Evolutionary conservation across 805 yeast species (phyloP).

Genomic region (Debaryomyces prosopidis): DNA sequence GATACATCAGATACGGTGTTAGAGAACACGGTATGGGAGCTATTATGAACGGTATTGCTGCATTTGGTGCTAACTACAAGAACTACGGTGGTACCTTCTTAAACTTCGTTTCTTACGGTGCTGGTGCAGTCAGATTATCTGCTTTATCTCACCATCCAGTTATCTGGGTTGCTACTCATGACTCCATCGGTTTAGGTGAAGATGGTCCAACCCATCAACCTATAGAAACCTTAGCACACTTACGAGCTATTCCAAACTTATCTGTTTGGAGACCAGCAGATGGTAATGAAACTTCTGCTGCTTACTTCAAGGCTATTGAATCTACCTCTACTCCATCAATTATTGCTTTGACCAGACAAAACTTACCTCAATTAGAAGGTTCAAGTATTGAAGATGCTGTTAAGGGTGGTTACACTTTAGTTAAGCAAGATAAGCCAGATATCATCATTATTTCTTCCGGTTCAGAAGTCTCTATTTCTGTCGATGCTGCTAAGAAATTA

Average conservation of each 20-base stretch:
- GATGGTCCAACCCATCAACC: conserved; percentile 96
- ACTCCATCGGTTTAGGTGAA: conserved; percentile 88
- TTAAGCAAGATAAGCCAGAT: conserved; percentile 57
- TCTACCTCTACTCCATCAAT: conserved; percentile 68
- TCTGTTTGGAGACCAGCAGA: conserved; percentile 93
- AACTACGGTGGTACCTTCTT: conserved; percentile 97
- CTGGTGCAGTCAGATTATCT: conserved; percentile 84
- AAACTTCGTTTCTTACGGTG: conserved; percentile 83
- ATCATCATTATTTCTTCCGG: conserved; percentile 87
- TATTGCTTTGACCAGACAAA: conserved; percentile 81
- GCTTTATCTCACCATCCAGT: conserved; percentile 83
- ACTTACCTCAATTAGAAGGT: conserved; percentile 90
- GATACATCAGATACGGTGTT: conserved; percentile 96
- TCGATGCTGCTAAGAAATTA: conserved; percentile 79
- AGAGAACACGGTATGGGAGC: conserved; percentile 99
- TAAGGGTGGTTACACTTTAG: conserved; percentile 90
- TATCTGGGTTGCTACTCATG: conserved; percentile 87
- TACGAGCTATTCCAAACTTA: conserved; percentile 81
- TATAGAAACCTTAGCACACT: conserved; percentile 83
- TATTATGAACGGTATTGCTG: conserved; percentile 94
- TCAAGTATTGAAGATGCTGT: conserved; percentile 87
- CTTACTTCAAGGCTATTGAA: conserved; percentile 66
- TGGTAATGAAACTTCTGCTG: conserved; percentile 86
- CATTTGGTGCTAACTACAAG: conserved; percentile 82
- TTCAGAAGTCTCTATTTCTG: conserved; percentile 84